Conservation (phyloP, 768 basidiomycete species). For the Glaciozyma antarctica region DNA sequence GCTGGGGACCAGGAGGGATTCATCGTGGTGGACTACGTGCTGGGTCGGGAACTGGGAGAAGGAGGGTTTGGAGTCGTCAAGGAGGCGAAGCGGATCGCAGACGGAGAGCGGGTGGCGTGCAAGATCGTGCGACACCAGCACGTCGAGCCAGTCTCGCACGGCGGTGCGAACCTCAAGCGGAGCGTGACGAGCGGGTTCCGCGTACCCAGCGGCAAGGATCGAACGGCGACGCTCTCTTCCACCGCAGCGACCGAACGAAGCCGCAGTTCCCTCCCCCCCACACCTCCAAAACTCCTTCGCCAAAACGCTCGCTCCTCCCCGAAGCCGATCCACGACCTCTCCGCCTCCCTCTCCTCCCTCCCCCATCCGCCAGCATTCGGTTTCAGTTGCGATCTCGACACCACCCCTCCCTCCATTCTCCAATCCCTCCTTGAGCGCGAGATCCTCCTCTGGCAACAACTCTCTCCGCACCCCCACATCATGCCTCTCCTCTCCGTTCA, state of each 20-base stretch:
- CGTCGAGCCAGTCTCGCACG: neutral
- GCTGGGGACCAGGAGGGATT: conserved; percentile 10
- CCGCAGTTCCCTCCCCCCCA: neutral
- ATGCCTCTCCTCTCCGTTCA: conserved; percentile 66
- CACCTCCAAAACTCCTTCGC: neutral
- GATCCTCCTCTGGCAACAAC: conserved; percentile 59
- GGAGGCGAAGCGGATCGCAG: conserved; percentile 14
- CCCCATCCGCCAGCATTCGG: conserved; percentile 7
- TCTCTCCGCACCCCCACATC: conserved; percentile 63
- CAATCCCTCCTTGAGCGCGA: conserved; percentile 51
- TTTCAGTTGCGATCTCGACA: conserved; percentile 4
- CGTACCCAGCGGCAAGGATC: too few species aligned
- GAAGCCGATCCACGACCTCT: neutral
- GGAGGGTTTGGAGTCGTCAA: conserved; percentile 33
- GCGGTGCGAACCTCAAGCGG: neutral
- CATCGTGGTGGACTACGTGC: conserved; percentile 26
- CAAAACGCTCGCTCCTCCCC: neutral
- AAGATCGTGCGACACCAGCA: conserved; percentile 31
- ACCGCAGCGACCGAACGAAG: neutral
- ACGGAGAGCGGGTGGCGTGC: conserved; percentile 25
- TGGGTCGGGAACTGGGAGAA: conserved; percentile 24
- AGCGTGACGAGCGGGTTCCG: neutral
- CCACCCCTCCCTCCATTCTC: conserved; percentile 4
- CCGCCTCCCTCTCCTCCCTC: neutral
- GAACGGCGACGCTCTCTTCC: too few species aligned